Percentiles rank a stretch among this genome's conserved stretches.
These are phyloP conservation scores for Xylaria curta DNA, from an alignment of 495 filamentous ascomycete species.

Conservation along the genomic window DNA sequence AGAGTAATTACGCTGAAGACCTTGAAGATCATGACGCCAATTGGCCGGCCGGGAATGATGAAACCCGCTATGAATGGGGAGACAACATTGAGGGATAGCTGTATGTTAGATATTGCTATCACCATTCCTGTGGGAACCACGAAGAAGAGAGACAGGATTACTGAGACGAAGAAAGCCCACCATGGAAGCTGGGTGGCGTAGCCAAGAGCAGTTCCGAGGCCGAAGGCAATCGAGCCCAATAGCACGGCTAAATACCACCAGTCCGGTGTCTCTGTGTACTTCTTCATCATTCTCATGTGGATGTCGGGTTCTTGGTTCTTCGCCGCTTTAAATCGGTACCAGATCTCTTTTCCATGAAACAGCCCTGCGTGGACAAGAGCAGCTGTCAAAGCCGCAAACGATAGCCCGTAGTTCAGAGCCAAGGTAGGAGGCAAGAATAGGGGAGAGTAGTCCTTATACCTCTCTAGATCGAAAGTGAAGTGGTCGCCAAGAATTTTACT, in stretches of 20 bases:
- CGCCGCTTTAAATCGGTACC: constrained; percentile 54
- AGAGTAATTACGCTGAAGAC: constrained; percentile 66
- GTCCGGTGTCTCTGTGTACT: constrained; percentile 63
- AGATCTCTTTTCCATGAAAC: constrained; percentile 63
- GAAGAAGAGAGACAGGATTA: constrained; percentile 58
- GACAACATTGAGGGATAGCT: constrained; percentile 63
- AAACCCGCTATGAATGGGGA: constrained; percentile 71
- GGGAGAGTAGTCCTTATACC: constrained; percentile 65
- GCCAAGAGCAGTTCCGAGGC: constrained; percentile 57
- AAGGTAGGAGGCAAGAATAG: constrained; percentile 68
- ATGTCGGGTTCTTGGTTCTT: constrained; percentile 65
- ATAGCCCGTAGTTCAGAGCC: constrained; percentile 63
- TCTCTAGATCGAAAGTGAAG: constrained; percentile 58
- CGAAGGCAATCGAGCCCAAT: constrained; percentile 57
- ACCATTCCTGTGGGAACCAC: constrained; percentile 62
- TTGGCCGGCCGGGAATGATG: constrained; percentile 64
- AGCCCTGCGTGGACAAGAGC: constrained; percentile 61
- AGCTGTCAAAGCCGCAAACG: constrained; percentile 64
- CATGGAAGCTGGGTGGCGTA: constrained; percentile 56
- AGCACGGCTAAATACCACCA: constrained; percentile 67
- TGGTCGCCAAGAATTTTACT: constrained; percentile 58
- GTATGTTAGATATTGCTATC: constrained; percentile 61
- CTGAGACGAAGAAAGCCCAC: constrained; percentile 58
- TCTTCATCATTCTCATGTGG: constrained; percentile 67
- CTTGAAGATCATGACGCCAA: constrained; percentile 72